Evolutionary conservation across 306 rosid species (phyloP), one percentile per base, ranked within the genome.

Genomic region (Rubus idaeus): DNA sequence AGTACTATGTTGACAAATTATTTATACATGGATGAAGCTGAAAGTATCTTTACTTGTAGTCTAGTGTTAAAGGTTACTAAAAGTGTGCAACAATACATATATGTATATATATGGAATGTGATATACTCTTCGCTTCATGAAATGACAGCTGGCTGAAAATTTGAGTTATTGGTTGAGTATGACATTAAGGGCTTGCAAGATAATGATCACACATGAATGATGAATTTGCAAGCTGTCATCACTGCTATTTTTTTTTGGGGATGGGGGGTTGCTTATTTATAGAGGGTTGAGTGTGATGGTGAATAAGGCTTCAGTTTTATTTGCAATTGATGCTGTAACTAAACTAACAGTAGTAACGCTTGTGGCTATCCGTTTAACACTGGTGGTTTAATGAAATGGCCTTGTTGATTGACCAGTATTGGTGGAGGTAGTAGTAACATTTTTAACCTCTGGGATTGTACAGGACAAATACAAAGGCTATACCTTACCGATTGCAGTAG

Each of bases 401-500:
- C 40, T 26, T 30, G 67, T 61, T 61, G 42, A 5, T 42, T 61
- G 42, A 2, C 46, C 8, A 61, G 67, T 5, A 7, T 64, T 37
- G 16, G 35, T 61, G n/a, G 41, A 26, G 3, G 63, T 21, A 57
- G 64, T 58, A 9, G 10, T 30, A 30, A 30, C 35, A 30, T 30
- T 30, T 30, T 81, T 35, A 13, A 17, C 5, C 21, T 51, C 40
- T 23, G 39, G 17, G 39, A 45, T 61, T 26, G 53, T 71, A 60
- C 76, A 79, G 81, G 56, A 40, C 62, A 52, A 72, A 18, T 71
- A 9, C 47, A 68, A 41, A 26, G 71, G 69, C 74, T 76, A 76
- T 45, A 17, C 61, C 42, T 74, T 82, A 37, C 85, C 85, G 5
- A 65, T 78, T 26, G 85, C 85, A 5, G 68, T 82, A 10, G 74